A percentile compares a stretch with the other conserved stretches of the same genome.
phyloP scores from a whole-genome alignment of 2,329 filamentous ascomycete genomes.

The Penicillium occitanis region DNA sequence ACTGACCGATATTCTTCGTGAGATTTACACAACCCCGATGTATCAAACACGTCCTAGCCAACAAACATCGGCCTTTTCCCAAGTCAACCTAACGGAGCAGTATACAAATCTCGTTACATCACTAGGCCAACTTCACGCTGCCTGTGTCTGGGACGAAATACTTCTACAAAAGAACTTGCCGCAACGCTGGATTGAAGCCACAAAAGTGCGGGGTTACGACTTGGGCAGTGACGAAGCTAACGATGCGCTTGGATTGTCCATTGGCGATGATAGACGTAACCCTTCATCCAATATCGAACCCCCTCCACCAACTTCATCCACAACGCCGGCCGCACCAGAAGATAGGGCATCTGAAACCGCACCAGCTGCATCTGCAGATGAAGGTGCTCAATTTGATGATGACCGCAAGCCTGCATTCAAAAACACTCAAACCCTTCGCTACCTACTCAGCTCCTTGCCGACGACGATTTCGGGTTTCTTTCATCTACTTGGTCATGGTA shows the following conservation, averaged over 20 bases:
- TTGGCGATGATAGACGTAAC: slow-evolving; percentile 26
- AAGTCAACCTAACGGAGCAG: slow-evolving; percentile 80
- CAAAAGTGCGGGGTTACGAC: slow-evolving; percentile 42
- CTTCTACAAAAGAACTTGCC: slow-evolving; percentile 72
- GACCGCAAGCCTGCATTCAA: slow-evolving; percentile 53
- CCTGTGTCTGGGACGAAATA: slow-evolving; percentile 82
- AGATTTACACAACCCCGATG: slow-evolving; percentile 66
- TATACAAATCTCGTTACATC: slow-evolving; percentile 72
- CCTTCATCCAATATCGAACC: slow-evolving; percentile 27
- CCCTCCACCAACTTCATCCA: slow-evolving; percentile 23
- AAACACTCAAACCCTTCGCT: slow-evolving; percentile 76
- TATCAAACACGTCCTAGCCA: slow-evolving; percentile 63
- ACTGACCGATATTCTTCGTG: slow-evolving; percentile 71
- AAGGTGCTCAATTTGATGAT: slow-evolving; percentile 21
- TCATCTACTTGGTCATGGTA: slow-evolving; percentile 77
- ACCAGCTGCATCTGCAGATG: slow-evolving; percentile 6
- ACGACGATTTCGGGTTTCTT: slow-evolving; percentile 81
- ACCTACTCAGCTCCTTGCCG: slow-evolving; percentile 74
- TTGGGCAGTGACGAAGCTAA: slow-evolving; percentile 44
- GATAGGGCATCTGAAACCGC: neutral
- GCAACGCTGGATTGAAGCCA: slow-evolving; percentile 53
- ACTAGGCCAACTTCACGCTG: slow-evolving; percentile 74
- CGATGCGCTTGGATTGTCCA: slow-evolving; percentile 31
- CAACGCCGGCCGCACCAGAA: neutral
- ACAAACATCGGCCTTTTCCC: slow-evolving; percentile 64